Conservation (phyloP, 441 rosid species). For the Erodium trifolium region DNA sequence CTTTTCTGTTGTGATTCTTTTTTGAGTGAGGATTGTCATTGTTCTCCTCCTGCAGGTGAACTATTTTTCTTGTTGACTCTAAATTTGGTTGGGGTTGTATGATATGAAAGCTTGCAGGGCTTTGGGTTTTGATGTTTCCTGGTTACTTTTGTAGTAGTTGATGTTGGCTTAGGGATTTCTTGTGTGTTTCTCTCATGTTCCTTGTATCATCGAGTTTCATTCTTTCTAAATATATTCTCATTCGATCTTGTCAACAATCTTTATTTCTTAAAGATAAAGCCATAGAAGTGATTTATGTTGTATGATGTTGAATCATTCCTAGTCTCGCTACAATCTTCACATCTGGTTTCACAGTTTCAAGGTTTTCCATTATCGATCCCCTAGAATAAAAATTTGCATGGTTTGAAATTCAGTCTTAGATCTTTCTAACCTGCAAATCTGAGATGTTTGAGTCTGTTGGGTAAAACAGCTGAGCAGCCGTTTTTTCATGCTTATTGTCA, state of each 20-base stretch:
- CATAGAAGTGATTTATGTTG: slow-evolving; percentile 2
- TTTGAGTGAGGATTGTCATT: not conserved
- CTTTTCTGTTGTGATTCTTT: not conserved
- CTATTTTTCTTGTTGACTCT: not conserved
- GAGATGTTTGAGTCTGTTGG: not conserved
- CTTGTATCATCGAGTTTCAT: too few relatives aligned
- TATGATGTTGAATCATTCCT: not conserved
- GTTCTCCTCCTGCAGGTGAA: not conserved
- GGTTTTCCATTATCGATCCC: not conserved
- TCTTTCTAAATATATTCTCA: not conserved
- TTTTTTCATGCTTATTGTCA: not conserved
- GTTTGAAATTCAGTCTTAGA: too few relatives aligned
- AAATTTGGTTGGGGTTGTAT: not conserved
- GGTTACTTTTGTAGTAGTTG: not conserved
- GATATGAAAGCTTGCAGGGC: not conserved
- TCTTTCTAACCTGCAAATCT: too few relatives aligned
- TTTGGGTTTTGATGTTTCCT: slow-evolving; percentile 2
- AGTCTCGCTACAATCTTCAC: not conserved
- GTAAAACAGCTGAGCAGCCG: not conserved
- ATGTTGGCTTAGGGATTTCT: not conserved
- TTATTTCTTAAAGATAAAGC: not conserved
- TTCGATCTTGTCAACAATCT: not conserved
- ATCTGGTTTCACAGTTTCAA: not conserved
- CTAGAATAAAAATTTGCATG: too few relatives aligned
- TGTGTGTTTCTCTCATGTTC: not conserved